Base-by-base conservation (phyloP, 225 moss, liverwort and hornwort genomes). In the Marchantia polymorpha region DNA sequence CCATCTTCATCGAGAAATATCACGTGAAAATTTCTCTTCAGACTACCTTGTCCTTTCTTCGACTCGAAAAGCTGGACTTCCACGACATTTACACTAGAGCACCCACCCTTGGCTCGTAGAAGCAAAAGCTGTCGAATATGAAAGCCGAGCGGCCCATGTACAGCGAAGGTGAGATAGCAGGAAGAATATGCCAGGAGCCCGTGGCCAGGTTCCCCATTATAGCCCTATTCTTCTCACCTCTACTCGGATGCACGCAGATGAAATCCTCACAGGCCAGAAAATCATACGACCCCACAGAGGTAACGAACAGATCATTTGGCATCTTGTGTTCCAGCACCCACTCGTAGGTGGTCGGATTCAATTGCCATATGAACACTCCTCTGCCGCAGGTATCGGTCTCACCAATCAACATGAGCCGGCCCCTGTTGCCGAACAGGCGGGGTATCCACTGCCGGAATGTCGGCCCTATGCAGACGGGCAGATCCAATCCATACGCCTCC, bases 361-460 rank as follows among this genome's bases (percentile, higher is more conserved):
- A 20, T 53, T 59, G 30, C 75, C 75, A 76, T 30, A 76, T 22
- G 39, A 31, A 76, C 59, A 76, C 75, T 76, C 75, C 75, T 20
- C 60, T 76, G 20, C 60, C 60, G 15, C 30, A 39, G 6, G 75
- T 76, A 54, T 76, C 75, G 1, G 75, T 76, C 60, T 76, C 75
- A 22, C 75, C 75, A 11, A 76, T 76, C 58, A 76, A 61, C 75
- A 76, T 76, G 31, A 76, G 46, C 31, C 75, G 30, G 7, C 56
- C 75, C 75, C 31, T 31, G n/a, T 58, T 58, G 13, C 75, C 75
- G 25, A 76, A 76, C 26, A 76, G 75, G 31, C 75, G 75, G 39
- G 75, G 75, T 17, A 59, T 76, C 75, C 75, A 76, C 75, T 76
- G 75, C 15, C 75, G 56, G 31, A 59, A 76, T 22, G 56, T 76